A percentile compares a stretch with the other conserved stretches of the same genome.
phyloP scores from a whole-genome alignment of 2,329 filamentous ascomycete genomes.

The Didymellaceae sp. region DNA sequence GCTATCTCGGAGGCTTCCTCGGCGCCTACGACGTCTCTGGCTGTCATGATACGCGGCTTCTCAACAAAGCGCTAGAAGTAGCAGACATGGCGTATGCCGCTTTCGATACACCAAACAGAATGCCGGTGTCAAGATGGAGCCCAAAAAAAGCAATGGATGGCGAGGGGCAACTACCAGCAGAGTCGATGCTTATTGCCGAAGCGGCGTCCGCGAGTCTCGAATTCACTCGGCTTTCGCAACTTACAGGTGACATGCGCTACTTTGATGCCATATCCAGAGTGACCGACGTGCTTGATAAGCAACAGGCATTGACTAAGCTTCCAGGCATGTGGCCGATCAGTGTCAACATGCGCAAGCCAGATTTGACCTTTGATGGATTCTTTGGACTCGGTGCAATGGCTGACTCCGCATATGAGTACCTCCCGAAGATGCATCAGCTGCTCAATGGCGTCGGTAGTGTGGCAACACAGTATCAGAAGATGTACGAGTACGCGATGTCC shows the following conservation, averaged over 20 bases:
- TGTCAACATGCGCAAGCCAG: slow-evolving; percentile 25
- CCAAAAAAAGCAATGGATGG: slow-evolving; percentile 23
- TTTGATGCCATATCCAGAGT: slow-evolving; percentile 53
- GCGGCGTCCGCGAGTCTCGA: slow-evolving; percentile 53
- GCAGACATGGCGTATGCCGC: slow-evolving; percentile 68
- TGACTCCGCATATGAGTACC: slow-evolving; percentile 45
- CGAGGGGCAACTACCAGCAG: slow-evolving; percentile 45
- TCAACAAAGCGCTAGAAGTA: slow-evolving; percentile 66
- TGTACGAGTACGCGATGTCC: slow-evolving; percentile 60
- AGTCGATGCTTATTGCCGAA: slow-evolving; percentile 50
- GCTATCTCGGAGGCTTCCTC: slow-evolving; percentile 72
- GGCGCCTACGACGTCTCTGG: slow-evolving; percentile 69
- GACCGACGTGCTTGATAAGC: slow-evolving; percentile 45
- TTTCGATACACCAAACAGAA: slow-evolving; percentile 69
- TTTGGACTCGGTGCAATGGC: slow-evolving; percentile 41
- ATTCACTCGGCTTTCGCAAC: slow-evolving; percentile 52
- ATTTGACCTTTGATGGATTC: slow-evolving; percentile 50
- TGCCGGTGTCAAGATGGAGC: slow-evolving; percentile 58
- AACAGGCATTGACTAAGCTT: slow-evolving; percentile 49
- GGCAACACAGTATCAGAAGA: slow-evolving; percentile 52
- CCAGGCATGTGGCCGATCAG: slow-evolving; percentile 53
- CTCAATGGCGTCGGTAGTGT: slow-evolving; percentile 28
- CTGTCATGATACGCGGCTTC: slow-evolving; percentile 55
- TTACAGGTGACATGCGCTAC: slow-evolving; percentile 53
- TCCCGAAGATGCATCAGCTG: slow-evolving; percentile 41